Conservation (phyloP, 192 early-diverging fungal species). For the Thamnidium elegans region DNA sequence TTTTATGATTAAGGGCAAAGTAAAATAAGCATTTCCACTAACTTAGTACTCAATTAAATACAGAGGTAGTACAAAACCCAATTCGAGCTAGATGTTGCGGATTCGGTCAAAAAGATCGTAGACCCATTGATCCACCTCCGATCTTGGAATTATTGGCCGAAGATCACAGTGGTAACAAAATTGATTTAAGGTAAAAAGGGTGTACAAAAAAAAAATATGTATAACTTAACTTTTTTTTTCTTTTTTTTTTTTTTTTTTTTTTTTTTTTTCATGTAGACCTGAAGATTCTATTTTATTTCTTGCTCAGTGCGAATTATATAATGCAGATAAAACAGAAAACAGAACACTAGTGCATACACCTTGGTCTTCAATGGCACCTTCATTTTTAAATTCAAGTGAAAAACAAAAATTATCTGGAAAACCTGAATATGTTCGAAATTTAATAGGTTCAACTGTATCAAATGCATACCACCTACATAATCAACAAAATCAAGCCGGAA, state of each 20-base stretch:
- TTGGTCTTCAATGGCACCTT: not conserved
- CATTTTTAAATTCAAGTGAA: not conserved
- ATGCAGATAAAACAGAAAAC: constrained; percentile 46
- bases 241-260: too few relatives aligned
- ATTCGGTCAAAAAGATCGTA: constrained; percentile 73
- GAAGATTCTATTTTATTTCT: constrained; percentile 53
- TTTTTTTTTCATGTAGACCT: constrained; percentile 2
- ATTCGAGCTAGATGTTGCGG: constrained; percentile 70
- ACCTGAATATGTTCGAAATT: constrained; percentile 50
- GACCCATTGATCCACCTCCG: constrained; percentile 70
- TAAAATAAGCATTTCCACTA: not conserved
- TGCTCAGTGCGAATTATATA: constrained; percentile 53
- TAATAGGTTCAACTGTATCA: constrained; percentile 55
- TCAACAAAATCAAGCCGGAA: constrained; percentile 52
- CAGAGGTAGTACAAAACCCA: constrained; percentile 61
- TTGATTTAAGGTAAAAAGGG: constrained; percentile 32
- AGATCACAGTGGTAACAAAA: constrained; percentile 49
- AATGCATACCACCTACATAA: constrained; percentile 50
- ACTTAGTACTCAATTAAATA: constrained; percentile 8
- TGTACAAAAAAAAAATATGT: not conserved
- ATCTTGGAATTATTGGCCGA: constrained; percentile 64
- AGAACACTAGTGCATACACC: constrained; percentile 55
- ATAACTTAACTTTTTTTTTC: not conserved
- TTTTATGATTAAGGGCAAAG: too few relatives aligned
- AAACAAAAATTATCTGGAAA: constrained; percentile 7